Conservation (phyloP, 768 basidiomycete genomes). For the Gyrodon lividus region DNA sequence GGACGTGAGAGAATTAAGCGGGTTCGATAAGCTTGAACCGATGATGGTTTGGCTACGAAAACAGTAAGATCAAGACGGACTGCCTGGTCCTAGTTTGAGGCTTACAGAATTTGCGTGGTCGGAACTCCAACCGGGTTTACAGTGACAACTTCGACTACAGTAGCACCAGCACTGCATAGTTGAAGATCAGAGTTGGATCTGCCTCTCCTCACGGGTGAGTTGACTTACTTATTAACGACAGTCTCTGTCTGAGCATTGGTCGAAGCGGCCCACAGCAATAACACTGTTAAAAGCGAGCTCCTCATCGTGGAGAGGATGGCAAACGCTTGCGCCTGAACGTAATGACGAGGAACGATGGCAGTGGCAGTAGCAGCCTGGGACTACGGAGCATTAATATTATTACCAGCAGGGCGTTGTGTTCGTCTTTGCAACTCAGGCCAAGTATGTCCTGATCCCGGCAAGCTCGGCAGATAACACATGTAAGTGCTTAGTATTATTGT, state of each 20-base stretch:
- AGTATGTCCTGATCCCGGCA: too few species aligned
- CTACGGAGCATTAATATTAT: background rate
- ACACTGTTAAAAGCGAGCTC: constrained; percentile 9
- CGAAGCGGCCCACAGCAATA: constrained; percentile 19
- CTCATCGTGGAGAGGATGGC: constrained; percentile 17
- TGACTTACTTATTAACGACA: constrained; percentile 45
- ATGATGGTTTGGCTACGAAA: constrained; percentile 12
- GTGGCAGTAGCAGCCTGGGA: constrained; percentile 1
- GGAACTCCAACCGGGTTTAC: constrained; percentile 38
- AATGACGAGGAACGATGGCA: background rate
- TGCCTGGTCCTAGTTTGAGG: background rate
- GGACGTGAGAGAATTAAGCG: constrained; percentile 10
- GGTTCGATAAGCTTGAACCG: constrained; percentile 11
- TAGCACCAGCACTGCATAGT: constrained; percentile 42
- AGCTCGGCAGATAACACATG: too few species aligned
- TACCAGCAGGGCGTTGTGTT: background rate
- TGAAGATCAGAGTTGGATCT: constrained; percentile 13
- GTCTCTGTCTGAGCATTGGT: constrained; percentile 49
- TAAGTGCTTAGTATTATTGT: too few species aligned
- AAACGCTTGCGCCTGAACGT: constrained; percentile 1
- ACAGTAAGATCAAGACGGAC: constrained; percentile 6
- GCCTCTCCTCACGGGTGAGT: background rate
- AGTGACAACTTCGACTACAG: constrained; percentile 51
- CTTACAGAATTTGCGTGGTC: constrained; percentile 46
- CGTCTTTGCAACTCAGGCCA: too few species aligned